Conservation (phyloP, 2,329 filamentous ascomycete genomes). For the Escovopsis weberi region DNA sequence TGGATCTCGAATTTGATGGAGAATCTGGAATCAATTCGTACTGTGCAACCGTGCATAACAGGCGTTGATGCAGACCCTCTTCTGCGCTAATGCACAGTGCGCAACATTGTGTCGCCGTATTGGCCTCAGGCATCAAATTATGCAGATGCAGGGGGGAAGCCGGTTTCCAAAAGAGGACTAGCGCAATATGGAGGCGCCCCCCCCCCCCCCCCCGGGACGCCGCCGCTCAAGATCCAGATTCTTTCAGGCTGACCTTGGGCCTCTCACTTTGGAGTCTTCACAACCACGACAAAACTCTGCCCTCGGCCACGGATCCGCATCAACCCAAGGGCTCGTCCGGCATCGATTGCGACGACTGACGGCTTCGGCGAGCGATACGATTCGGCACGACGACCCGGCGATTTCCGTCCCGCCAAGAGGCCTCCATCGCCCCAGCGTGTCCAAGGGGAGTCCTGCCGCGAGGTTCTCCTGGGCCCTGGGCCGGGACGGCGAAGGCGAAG, state of each 20-base stretch:
- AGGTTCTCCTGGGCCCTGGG: conserved; percentile 33
- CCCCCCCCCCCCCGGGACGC: conserved; percentile 16
- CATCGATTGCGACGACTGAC: conserved; percentile 26
- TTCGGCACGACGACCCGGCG: conserved; percentile 22
- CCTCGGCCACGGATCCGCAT: conserved; percentile 22
- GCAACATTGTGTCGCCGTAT: no score
- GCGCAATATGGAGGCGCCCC: conserved; percentile 15
- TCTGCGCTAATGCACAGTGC: no score
- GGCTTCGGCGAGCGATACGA: conserved; percentile 12
- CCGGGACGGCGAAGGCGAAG: conserved; percentile 20
- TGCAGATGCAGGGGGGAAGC: conserved; percentile 7
- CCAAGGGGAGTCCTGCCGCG: conserved; percentile 25
- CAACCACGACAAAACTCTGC: conserved; percentile 30
- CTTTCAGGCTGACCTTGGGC: conserved; percentile 25
- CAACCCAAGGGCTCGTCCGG: conserved; percentile 35
- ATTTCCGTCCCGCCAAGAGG: conserved; percentile 21
- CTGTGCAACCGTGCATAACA: background rate
- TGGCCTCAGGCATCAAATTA: conserved; percentile 14
- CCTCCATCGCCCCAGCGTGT: conserved; percentile 16
- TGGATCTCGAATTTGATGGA: no score
- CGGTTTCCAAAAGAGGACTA: conserved; percentile 17
- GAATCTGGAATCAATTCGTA: no score
- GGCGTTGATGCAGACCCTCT: no score
- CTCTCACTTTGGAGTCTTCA: conserved; percentile 17
- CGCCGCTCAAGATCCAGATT: conserved; percentile 28